Conservation (phyloP, 441 rosid species). For the Pelargonium myrrhifolium region DNA sequence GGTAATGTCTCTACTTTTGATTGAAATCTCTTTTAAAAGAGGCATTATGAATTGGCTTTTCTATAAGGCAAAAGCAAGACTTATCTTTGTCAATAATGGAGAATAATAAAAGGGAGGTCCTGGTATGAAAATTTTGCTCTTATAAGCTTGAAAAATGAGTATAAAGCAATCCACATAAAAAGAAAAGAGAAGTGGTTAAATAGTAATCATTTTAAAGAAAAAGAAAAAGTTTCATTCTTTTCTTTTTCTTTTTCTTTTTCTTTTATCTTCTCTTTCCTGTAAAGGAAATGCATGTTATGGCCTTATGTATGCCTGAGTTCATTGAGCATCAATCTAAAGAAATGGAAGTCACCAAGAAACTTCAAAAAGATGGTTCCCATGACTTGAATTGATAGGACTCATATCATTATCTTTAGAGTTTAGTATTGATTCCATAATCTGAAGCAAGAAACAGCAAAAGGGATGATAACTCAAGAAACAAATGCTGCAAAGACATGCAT, state of each 20-base stretch:
- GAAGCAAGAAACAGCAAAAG: background rate
- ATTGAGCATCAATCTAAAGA: slow-evolving; percentile 7
- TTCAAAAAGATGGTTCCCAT: too few relatives aligned
- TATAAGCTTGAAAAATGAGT: background rate
- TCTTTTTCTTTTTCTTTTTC: slow-evolving; percentile 10
- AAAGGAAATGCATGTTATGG: slow-evolving; percentile 14
- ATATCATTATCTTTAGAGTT: background rate
- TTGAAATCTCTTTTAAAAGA: background rate
- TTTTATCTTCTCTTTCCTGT: slow-evolving; percentile 18
- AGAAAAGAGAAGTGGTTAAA: slow-evolving; percentile 11
- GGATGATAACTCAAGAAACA: background rate
- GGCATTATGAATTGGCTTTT: slow-evolving; percentile 1
- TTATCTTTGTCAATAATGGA: background rate
- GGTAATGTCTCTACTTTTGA: slow-evolving; percentile 4
- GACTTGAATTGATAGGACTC: too few relatives aligned
- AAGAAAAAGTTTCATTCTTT: slow-evolving; percentile 20
- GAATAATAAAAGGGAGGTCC: background rate
- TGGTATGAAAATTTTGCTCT: background rate
- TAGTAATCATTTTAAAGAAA: slow-evolving; percentile 23
- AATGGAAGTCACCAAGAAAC: slow-evolving; percentile 6
- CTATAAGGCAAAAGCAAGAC: background rate
- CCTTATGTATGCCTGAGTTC: slow-evolving; percentile 9
- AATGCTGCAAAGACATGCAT: background rate
- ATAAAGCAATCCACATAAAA: slow-evolving; percentile 12
- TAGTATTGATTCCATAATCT: background rate